Conservation (phyloP, 2,329 filamentous ascomycete genomes). For the Stagonosporopsis vannaccii region DNA sequence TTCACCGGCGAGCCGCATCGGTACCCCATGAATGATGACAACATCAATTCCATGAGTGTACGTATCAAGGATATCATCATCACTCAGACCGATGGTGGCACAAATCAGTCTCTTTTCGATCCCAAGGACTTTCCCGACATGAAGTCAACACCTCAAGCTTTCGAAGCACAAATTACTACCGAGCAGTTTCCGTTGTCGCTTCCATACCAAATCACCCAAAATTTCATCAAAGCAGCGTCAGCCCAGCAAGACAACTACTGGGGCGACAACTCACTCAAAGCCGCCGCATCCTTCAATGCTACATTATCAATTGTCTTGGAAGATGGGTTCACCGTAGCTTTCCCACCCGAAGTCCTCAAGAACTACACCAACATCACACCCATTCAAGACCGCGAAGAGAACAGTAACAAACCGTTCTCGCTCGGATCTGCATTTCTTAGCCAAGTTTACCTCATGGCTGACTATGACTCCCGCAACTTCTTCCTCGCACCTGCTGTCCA, state of each 20-base stretch:
- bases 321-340: slow-evolving; percentile 50
- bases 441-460: slow-evolving; percentile 55
- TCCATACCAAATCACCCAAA: slow-evolving; percentile 51
- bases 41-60: slow-evolving; percentile 48
- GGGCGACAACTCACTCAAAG: slow-evolving; percentile 48
- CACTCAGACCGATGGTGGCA: slow-evolving; percentile 35
- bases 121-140: slow-evolving; percentile 39
- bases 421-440: slow-evolving; percentile 52
- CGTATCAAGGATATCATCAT: slow-evolving; percentile 52
- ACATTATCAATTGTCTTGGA: slow-evolving; percentile 52
- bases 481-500: slow-evolving; percentile 52
- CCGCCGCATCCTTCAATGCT: slow-evolving; percentile 49
- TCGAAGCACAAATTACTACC: slow-evolving; percentile 54
- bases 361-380: slow-evolving; percentile 51
- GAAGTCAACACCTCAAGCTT: slow-evolving; percentile 38
- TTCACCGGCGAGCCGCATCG: slow-evolving; percentile 48
- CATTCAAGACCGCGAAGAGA: slow-evolving; percentile 40
- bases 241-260: slow-evolving; percentile 49
- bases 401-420: slow-evolving; percentile 42
- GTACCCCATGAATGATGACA: slow-evolving; percentile 41
- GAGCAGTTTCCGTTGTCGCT: slow-evolving; percentile 53
- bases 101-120: slow-evolving; percentile 49
- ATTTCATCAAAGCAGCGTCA: slow-evolving; percentile 47
- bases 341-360: slow-evolving; percentile 49
- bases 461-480: slow-evolving; percentile 51